Percentiles rank a stretch among this genome's conserved stretches.
Evolutionary conservation across 306 rosid genomes (phyloP).

Genomic region (Gastrolobium villosum): DNA sequence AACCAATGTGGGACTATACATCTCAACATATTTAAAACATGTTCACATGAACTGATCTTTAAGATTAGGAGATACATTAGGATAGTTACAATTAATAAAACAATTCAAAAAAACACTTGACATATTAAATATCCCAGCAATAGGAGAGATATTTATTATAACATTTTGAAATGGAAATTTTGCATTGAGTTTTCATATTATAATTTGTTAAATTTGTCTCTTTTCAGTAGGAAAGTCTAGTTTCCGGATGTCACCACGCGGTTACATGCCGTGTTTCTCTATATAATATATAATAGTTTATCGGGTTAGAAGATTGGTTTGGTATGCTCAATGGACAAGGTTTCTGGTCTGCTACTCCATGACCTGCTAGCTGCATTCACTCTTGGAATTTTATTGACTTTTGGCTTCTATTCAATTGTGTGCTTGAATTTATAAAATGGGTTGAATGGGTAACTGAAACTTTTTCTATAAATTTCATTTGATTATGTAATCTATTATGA

Average conservation of each 20-base stretch:
- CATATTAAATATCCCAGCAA: neutral
- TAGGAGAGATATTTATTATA: neutral
- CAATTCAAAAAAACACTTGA: neutral
- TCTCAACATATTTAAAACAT: too few relatives aligned
- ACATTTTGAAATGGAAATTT: neutral
- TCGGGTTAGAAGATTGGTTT: neutral
- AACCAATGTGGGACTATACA: too few relatives aligned
- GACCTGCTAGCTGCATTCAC: neutral
- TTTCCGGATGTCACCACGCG: neutral
- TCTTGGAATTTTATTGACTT: neutral
- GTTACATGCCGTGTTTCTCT: neutral
- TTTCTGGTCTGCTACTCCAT: neutral
- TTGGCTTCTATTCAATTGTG: too few relatives aligned
- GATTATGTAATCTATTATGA: neutral
- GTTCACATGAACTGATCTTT: neutral
- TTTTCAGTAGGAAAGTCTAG: neutral
- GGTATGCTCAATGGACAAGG: neutral
- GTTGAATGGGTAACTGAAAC: too few relatives aligned
- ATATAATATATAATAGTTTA: neutral
- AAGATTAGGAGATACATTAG: neutral
- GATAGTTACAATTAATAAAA: neutral
- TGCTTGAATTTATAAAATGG: too few relatives aligned
- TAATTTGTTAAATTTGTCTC: neutral
- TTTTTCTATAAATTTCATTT: too few relatives aligned
- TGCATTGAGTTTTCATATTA: neutral